Percentiles rank a stretch among this genome's conserved stretches.
Evolutionary conservation across 169 alveolate species (phyloP).

Genomic region (Cryptosporidium sp.): DNA sequence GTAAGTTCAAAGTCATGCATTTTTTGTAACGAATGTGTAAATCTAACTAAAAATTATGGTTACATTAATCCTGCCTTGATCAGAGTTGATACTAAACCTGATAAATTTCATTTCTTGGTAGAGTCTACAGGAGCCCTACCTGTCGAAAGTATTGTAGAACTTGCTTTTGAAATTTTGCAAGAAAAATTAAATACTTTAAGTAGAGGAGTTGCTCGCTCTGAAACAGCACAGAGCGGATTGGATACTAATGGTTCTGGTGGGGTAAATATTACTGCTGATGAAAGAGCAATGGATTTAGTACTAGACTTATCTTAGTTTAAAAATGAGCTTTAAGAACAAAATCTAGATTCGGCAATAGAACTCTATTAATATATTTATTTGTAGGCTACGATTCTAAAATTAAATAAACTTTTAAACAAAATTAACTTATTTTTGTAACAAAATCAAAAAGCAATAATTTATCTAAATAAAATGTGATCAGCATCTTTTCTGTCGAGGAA

Average conservation of each 20-base stretch:
- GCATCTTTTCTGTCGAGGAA: background rate
- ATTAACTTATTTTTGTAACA: background rate
- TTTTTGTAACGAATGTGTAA: conserved; percentile 90
- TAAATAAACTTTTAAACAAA: background rate
- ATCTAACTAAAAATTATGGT: conserved; percentile 60
- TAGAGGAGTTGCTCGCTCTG: conserved; percentile 62
- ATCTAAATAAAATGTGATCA: background rate
- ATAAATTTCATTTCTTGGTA: conserved; percentile 85
- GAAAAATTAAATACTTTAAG: conserved; percentile 80
- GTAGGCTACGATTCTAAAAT: background rate
- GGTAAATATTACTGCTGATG: conserved; percentile 61
- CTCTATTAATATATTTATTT: conserved; percentile 15
- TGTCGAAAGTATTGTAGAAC: conserved; percentile 92
- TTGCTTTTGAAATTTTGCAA: conserved; percentile 88
- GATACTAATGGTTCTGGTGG: conserved; percentile 41
- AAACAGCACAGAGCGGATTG: conserved; percentile 58
- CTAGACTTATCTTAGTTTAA: conserved; percentile 54
- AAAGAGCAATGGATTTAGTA: conserved; percentile 73
- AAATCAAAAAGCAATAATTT: background rate
- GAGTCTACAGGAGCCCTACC: conserved; percentile 95
- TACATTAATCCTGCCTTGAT: conserved; percentile 67
- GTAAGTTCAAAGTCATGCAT: conserved; percentile 83
- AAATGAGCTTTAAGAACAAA: background rate
- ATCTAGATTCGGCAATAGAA: background rate
- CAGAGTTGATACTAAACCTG: conserved; percentile 79